phyloP scores from a whole-genome alignment of 768 basidiomycete genomes.

The Leccinum olivaceopallidum region DNA sequence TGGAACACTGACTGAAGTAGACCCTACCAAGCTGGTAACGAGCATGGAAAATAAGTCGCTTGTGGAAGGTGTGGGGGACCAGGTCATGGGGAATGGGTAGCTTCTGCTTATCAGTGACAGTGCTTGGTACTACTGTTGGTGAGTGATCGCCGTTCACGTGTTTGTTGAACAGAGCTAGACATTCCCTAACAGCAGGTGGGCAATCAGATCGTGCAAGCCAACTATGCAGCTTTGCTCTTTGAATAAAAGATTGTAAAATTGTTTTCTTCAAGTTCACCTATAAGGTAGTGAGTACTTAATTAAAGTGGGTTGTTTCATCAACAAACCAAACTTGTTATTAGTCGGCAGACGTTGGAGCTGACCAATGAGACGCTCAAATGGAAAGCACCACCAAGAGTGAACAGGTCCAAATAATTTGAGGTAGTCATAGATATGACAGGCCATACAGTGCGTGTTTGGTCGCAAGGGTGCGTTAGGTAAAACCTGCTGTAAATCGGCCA shows the following conservation, averaged over 20 bases:
- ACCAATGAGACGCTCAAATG: slow-evolving; percentile 39
- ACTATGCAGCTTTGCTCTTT: slow-evolving; percentile 10
- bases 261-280: slow-evolving; percentile 11
- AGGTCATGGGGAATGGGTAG: no score
- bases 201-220: slow-evolving; percentile 11
- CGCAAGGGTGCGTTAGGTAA: slow-evolving; percentile 16
- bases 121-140: no score
- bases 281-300: slow-evolving; percentile 5
- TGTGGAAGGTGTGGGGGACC: neutral
- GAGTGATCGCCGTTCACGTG: no score
- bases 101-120: no score
- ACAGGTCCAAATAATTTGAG: slow-evolving; percentile 37
- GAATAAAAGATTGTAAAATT: slow-evolving; percentile 15
- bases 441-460: slow-evolving; percentile 35
- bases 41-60: neutral
- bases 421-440: slow-evolving; percentile 35
- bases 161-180: slow-evolving; percentile 5
- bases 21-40: neutral
- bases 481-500: slow-evolving; percentile 17
- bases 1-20: neutral
- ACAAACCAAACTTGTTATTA: slow-evolving; percentile 33
- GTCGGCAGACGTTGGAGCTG: slow-evolving; percentile 34
- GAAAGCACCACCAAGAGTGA: slow-evolving; percentile 41
- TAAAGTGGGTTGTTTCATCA: neutral
- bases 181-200: slow-evolving; percentile 8